These are phyloP conservation scores for Clonostachys rosea DNA, from an alignment of 2,329 filamentous ascomycete genomes.

Conservation along the genomic window DNA sequence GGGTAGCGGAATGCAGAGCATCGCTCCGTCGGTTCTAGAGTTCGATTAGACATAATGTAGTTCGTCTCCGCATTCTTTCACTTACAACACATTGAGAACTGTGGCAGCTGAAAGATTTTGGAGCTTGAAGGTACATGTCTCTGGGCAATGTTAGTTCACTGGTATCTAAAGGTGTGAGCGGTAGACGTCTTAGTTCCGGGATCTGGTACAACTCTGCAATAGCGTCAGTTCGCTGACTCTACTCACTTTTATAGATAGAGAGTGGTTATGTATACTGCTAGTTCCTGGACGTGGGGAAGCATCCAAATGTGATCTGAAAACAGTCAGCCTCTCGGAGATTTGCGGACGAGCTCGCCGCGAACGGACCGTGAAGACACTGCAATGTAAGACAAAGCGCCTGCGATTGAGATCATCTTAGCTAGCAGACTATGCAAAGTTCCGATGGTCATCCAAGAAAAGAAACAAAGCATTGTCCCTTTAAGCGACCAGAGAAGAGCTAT, in stretches of 20 bases:
- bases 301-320: slow-evolving; percentile 10
- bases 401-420: neutral
- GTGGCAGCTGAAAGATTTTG: slow-evolving; percentile 12
- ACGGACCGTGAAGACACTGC: slow-evolving; percentile 10
- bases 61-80: slow-evolving; percentile 10
- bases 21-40: slow-evolving; percentile 2
- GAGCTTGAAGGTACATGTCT: slow-evolving; percentile 10
- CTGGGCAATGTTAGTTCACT: neutral
- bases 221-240: too few species aligned
- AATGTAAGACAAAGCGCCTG: slow-evolving; percentile 3
- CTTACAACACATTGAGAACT: slow-evolving; percentile 12
- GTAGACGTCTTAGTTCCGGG: neutral
- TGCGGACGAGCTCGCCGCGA: neutral
- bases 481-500: slow-evolving; percentile 26
- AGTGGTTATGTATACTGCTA: slow-evolving; percentile 10
- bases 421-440: neutral
- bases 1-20: neutral
- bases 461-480: slow-evolving; percentile 19
- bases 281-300: slow-evolving; percentile 10
- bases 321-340: too few species aligned
- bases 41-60: slow-evolving; percentile 9
- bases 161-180: too few species aligned
- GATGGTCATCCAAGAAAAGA: slow-evolving; percentile 17
- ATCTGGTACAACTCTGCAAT: neutral
- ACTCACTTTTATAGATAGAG: neutral